Percentiles rank a stretch among this genome's conserved stretches.
Conservation (phyloP, 257 asterid genomes). For the Ligustrum vulgare region DNA sequence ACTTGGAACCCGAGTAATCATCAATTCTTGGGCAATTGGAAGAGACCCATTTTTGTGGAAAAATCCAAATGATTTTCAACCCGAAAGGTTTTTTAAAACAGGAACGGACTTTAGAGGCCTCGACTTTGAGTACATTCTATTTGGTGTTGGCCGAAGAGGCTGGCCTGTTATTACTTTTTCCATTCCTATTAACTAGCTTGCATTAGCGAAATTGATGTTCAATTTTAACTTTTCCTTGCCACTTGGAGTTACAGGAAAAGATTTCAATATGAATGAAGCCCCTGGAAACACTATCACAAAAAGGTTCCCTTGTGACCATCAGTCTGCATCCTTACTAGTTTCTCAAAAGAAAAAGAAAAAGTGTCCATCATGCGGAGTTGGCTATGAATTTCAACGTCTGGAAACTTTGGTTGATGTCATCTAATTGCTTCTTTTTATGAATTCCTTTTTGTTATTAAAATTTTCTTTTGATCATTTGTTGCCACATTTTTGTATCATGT, state of each 20-base stretch:
- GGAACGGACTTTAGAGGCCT: slow-evolving; percentile 13
- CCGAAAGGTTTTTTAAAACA: slow-evolving; percentile 25
- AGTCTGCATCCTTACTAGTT: not conserved
- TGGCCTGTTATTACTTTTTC: slow-evolving; percentile 29
- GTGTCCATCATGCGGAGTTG: no score
- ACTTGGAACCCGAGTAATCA: slow-evolving; percentile 20
- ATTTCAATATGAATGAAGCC: slow-evolving; percentile 23
- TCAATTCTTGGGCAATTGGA: slow-evolving; percentile 29
- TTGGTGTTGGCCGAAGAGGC: slow-evolving; percentile 24
- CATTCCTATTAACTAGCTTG: slow-evolving; percentile 17
- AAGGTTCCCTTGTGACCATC: slow-evolving; percentile 18
- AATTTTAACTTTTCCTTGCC: slow-evolving; percentile 24
- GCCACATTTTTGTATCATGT: no score
- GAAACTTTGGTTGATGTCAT: no score
- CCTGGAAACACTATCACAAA: slow-evolving; percentile 9
- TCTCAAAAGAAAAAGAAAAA: no score
- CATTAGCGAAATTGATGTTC: slow-evolving; percentile 19
- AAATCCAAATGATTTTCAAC: slow-evolving; percentile 23
- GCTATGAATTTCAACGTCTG: no score
- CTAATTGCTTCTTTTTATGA: no score
- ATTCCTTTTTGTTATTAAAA: no score
- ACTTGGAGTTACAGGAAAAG: slow-evolving; percentile 4
- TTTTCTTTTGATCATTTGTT: no score
- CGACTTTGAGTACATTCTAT: not conserved
- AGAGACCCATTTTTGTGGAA: slow-evolving; percentile 29